A percentile compares a stretch with the other conserved stretches of the same genome.
These are phyloP conservation scores for Suillus lakei DNA, from an alignment of 768 basidiomycete genomes.

Conservation along the genomic window DNA sequence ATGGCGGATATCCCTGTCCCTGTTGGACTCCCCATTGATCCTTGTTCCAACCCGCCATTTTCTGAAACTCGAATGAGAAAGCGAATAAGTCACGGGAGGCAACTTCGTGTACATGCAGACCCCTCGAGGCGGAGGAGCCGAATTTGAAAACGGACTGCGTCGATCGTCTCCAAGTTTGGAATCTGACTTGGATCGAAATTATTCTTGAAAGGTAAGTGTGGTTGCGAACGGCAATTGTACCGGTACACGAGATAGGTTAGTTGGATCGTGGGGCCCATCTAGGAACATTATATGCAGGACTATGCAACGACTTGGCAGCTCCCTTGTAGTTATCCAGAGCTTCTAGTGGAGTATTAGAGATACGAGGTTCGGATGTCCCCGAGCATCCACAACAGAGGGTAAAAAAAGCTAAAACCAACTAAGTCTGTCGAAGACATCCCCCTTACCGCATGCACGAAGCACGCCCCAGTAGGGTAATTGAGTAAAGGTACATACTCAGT, in stretches of 20 bases:
- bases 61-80: not conserved
- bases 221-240: not conserved
- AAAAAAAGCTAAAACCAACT: not conserved
- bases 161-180: not conserved
- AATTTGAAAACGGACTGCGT: conserved; percentile 4
- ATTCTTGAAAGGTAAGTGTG: not conserved
- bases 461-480: not conserved
- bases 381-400: not conserved
- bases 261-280: not conserved
- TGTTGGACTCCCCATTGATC: conserved; percentile 25
- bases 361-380: not conserved
- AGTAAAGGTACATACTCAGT: not conserved
- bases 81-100: not conserved
- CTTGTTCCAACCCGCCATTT: conserved; percentile 24
- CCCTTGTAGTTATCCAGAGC: not conserved
- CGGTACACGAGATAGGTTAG: not conserved
- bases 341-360: not conserved
- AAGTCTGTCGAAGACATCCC: not conserved
- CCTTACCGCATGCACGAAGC: not conserved
- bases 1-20: conserved; percentile 13
- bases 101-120: not conserved
- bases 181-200: not conserved
- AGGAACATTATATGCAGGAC: not conserved
- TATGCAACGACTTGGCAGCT: not conserved
- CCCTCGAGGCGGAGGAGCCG: conserved; percentile 2